Percentiles rank a stretch among this genome's conserved stretches.
These are phyloP conservation scores for Eimeria necatrix DNA, from an alignment of 169 alveolate genomes.

Conservation along the genomic window DNA sequence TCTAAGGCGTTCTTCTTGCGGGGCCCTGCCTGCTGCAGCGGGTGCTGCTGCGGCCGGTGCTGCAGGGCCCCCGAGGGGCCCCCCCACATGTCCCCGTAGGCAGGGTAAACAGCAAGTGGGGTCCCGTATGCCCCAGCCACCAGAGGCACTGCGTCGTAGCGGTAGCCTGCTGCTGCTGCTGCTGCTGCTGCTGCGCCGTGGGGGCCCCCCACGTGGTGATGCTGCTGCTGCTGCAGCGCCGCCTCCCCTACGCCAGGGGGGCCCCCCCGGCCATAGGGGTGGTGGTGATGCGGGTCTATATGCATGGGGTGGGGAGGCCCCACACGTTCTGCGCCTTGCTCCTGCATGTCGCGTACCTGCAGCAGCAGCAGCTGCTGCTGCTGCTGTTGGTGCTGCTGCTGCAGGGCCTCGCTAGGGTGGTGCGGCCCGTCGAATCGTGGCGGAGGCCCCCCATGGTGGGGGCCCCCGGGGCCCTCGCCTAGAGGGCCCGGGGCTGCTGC, in stretches of 20 bases:
- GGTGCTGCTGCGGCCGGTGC: conserved; percentile 34
- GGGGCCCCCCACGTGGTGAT: not conserved
- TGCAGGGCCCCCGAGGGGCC: conserved; percentile 46
- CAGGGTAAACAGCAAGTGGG: not conserved
- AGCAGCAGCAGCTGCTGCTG: conserved; percentile 26
- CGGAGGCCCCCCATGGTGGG: not conserved
- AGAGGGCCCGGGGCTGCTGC: not conserved
- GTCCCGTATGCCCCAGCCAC: not conserved
- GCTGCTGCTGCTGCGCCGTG: conserved; percentile 41
- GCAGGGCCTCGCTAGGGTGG: conserved; percentile 15
- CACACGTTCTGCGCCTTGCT: conserved; percentile 1
- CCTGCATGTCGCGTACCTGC: not conserved
- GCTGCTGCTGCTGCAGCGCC: not conserved
- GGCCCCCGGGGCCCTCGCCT: conserved; percentile 1
- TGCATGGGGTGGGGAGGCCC: conserved; percentile 10
- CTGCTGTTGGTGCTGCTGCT: conserved; percentile 5
- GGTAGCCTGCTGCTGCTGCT: conserved; percentile 43
- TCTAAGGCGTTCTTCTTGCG: conserved; percentile 26
- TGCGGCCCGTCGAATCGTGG: conserved; percentile 27
- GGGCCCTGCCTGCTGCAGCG: conserved; percentile 46
- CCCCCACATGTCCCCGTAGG: conserved; percentile 40
- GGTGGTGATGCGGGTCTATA: conserved; percentile 5
- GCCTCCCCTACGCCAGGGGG: not conserved
- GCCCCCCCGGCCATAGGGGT: not conserved
- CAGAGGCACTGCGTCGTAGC: conserved; percentile 17